These are phyloP conservation scores for Diutina rugosa DNA, from an alignment of 1,139 yeast genomes.

Conservation along the genomic window DNA sequence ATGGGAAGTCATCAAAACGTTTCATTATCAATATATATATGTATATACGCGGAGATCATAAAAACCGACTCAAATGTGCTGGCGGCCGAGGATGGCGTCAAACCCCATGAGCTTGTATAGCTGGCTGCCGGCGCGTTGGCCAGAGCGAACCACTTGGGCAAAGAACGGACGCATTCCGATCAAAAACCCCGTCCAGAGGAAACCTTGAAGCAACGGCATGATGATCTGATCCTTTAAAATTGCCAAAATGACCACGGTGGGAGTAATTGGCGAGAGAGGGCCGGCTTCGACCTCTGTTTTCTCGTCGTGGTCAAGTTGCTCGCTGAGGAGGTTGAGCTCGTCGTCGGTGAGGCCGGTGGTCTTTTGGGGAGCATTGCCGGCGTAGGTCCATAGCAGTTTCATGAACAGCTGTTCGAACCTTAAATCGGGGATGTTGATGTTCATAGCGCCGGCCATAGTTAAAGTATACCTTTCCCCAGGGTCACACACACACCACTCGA, in stretches of 20 bases:
- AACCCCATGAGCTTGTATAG: not conserved
- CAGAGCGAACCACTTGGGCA: not conserved
- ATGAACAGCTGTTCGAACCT: slow-evolving; percentile 53
- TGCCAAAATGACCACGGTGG: slow-evolving; percentile 38
- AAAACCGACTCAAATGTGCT: not conserved
- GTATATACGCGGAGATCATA: no score
- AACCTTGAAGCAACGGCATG: slow-evolving; percentile 50
- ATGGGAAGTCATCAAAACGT: no score
- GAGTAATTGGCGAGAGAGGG: slow-evolving; percentile 30
- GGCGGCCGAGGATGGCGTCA: not conserved
- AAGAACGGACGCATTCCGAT: slow-evolving; percentile 19
- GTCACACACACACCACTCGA: no score
- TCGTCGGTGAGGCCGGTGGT: slow-evolving; percentile 10
- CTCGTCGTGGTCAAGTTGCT: slow-evolving; percentile 5
- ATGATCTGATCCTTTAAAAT: slow-evolving; percentile 49
- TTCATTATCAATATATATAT: no score
- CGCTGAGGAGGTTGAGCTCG: slow-evolving; percentile 12
- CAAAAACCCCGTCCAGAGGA: slow-evolving; percentile 25
- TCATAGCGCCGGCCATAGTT: not conserved
- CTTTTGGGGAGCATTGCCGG: slow-evolving; percentile 8
- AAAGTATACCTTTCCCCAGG: no score
- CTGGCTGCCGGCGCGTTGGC: not conserved
- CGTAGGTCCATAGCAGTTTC: slow-evolving; percentile 28
- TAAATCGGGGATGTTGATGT: slow-evolving; percentile 40
- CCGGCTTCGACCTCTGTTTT: slow-evolving; percentile 3